Base-by-base conservation (phyloP, 768 basidiomycete species). In the Lepiota venenata region DNA sequence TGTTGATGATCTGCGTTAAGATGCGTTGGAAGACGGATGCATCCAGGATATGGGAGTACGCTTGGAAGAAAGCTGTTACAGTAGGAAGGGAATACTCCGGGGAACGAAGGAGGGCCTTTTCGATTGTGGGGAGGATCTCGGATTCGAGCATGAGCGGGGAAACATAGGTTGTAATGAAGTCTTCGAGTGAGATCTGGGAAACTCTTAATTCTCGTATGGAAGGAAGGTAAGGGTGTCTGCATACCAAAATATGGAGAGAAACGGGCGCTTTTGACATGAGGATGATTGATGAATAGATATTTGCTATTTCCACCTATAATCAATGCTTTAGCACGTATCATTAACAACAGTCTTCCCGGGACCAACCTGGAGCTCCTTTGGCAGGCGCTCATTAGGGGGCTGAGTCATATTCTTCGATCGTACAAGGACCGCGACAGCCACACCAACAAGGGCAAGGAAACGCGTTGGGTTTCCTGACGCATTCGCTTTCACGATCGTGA, bases 31-130 rank as follows among this genome's bases (percentile, higher is more conserved):
- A 82, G 7, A 69, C 59, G 7, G 76, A 71, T 10, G 64, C 61
- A 36, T 75, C 69, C 12, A 92, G 66, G 1, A 79, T 67, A 38
- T 79, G 78, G 1, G 75, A 56, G 60, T 83, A 86, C 4, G 78
- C 73, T 12, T 64, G 57, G 60, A 91, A 74, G 69, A 91, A 83
- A 36, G 83, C 74, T 22, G 77, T 64, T 27, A 85, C 74, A 5
- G 83, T 84, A 35, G 73, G 71, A 3, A 96, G 75, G 0, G 87
- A 82, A 39, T 81, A 74, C 66, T 96, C 94, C 0, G 95, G 93
- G 1, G 89, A 88, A 22, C 91, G 83, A 9, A 92, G 69, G 7
- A 96, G 65, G 1, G 89, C 82, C 60, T 92, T 93, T 64, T 95
- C 93, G 36, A 91, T 81, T 0, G 77, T 75, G 0, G 92, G 91